phyloP scores from a whole-genome alignment of 768 basidiomycete genomes.

The Tylopilus felleus region DNA sequence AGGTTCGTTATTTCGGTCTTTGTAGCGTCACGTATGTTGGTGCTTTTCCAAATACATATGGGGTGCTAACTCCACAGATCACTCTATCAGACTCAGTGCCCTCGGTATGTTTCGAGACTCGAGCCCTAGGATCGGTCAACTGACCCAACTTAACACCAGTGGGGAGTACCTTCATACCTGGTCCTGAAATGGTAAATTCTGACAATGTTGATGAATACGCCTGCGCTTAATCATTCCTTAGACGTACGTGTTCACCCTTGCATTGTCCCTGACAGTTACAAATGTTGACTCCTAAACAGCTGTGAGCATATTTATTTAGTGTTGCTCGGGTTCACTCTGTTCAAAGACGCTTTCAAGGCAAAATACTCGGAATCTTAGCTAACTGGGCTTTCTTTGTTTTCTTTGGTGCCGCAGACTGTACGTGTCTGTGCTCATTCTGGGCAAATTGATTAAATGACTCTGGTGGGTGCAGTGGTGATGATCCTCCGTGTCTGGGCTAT shows the following conservation, averaged over 20 bases:
- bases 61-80: not conserved
- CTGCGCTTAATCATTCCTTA: not conserved
- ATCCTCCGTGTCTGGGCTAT: conserved; percentile 16
- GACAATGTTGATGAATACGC: too few species aligned
- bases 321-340: not conserved
- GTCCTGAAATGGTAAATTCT: conserved; percentile 1
- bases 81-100: not conserved
- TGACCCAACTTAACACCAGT: conserved; percentile 2
- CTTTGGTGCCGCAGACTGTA: conserved; percentile 9
- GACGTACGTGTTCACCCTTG: conserved; percentile 6
- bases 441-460: not conserved
- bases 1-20: conserved; percentile 15
- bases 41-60: not conserved
- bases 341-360: not conserved
- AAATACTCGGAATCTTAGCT: not conserved
- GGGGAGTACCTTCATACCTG: conserved; percentile 10
- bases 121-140: not conserved
- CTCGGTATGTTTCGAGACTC: not conserved
- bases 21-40: conserved; percentile 1
- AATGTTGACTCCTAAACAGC: not conserved
- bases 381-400: not conserved
- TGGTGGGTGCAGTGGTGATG: conserved; percentile 11
- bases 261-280: not conserved
- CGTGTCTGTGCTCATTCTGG: not conserved
- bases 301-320: conserved; percentile 3